Conservation (phyloP, 768 basidiomycete genomes). For the Calocera cornea region DNA sequence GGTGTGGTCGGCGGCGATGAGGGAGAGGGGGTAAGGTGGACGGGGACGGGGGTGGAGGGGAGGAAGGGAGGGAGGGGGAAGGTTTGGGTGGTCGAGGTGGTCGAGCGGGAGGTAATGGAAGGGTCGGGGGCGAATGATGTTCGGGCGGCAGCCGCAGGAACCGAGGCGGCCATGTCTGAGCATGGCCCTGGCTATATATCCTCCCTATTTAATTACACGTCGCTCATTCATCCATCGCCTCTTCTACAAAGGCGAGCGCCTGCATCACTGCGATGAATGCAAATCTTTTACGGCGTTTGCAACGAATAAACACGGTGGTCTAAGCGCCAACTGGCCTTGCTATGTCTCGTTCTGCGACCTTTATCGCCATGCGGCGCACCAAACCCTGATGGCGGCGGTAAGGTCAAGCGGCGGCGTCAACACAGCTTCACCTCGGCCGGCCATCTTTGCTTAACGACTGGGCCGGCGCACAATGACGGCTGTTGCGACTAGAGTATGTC, state of each 20-base stretch:
- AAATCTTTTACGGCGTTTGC: not conserved
- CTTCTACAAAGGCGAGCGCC: too few relatives aligned
- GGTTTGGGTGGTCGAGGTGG: not conserved
- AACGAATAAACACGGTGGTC: not conserved
- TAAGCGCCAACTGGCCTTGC: not conserved
- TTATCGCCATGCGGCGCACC: not conserved
- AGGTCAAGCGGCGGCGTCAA: not conserved
- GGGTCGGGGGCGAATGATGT: not conserved
- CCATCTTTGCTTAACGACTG: not conserved
- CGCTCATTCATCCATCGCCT: too few relatives aligned
- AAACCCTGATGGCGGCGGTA: not conserved
- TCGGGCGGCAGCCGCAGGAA: not conserved
- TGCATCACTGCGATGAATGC: too few relatives aligned
- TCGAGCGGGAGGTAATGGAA: not conserved
- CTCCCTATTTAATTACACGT: too few relatives aligned
- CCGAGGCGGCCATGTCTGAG: not conserved
- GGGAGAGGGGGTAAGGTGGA: not conserved
- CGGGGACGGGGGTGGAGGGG: not conserved
- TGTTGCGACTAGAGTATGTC: not conserved
- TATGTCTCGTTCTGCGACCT: not conserved
- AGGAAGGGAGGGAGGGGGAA: not conserved
- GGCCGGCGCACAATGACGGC: not conserved
- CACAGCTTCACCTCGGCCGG: not conserved
- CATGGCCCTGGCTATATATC: not conserved
- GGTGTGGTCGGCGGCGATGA: not conserved